Conservation (phyloP, 163 green algal genomes). For the Scenedesmus sp. region DNA sequence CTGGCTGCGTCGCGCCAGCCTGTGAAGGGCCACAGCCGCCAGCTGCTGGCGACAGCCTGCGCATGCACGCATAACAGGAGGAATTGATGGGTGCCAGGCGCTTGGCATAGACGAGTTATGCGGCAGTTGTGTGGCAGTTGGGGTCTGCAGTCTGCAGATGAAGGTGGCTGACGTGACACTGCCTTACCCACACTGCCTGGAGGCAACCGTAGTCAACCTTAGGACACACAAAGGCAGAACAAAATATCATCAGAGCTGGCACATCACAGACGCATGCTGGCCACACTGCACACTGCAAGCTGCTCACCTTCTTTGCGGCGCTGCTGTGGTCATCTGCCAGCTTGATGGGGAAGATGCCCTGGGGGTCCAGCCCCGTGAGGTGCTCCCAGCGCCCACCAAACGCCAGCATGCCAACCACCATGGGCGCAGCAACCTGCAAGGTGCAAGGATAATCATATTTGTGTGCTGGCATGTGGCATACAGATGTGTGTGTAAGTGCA, state of each 20-base stretch:
- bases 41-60: constrained; percentile 51
- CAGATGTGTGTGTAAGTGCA: too few relatives aligned
- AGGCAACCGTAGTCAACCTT: too few relatives aligned
- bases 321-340: constrained; percentile 25
- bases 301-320: constrained; percentile 32
- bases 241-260: neutral
- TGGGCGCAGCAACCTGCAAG: constrained; percentile 57
- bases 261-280: neutral
- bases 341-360: constrained; percentile 35
- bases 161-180: too few relatives aligned
- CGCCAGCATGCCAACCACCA: constrained; percentile 74
- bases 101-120: neutral
- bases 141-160: neutral
- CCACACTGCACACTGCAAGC: neutral
- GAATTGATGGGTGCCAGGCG: neutral
- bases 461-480: too few relatives aligned
- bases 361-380: constrained; percentile 41
- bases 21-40: constrained; percentile 69
- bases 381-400: constrained; percentile 68
- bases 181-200: too few relatives aligned
- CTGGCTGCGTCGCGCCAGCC: constrained; percentile 37
- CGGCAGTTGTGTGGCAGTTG: neutral
- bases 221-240: neutral
- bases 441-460: neutral
- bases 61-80: neutral